Evolutionary conservation across 2,329 filamentous ascomycete genomes (phyloP).

Genomic region (Colletotrichum lindemuthianum): DNA sequence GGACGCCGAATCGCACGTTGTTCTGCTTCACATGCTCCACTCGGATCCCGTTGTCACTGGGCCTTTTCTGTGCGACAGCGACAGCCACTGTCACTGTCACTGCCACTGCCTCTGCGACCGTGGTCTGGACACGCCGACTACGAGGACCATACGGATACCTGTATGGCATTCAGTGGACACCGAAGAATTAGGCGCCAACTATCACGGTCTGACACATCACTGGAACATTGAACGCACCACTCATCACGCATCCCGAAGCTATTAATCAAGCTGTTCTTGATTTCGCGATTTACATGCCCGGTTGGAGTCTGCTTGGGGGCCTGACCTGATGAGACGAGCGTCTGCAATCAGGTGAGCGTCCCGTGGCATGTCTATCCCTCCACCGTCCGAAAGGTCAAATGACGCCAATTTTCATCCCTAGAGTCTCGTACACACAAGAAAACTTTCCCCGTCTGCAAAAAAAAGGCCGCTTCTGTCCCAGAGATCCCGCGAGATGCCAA

Average conservation of each 20-base stretch:
- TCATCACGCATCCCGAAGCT: background rate
- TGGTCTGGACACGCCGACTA: background rate
- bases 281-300: conserved; percentile 32
- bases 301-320: conserved; percentile 12
- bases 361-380: conserved; percentile 6
- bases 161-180: background rate
- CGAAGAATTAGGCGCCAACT: background rate
- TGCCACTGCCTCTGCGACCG: background rate
- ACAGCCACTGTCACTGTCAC: no score
- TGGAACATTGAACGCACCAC: no score
- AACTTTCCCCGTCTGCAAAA: conserved; percentile 12
- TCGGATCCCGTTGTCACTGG: background rate
- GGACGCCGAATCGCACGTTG: background rate
- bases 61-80: background rate
- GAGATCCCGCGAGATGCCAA: conserved; percentile 14
- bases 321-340: conserved; percentile 6
- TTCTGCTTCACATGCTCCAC: conserved; percentile 31
- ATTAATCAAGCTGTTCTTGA: conserved; percentile 7
- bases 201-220: background rate
- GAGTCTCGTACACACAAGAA: conserved; percentile 34
- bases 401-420: conserved; percentile 33
- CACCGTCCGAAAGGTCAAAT: conserved; percentile 20
- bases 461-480: conserved; percentile 23
- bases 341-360: conserved; percentile 12
- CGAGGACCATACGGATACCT: background rate